Evolutionary conservation across 2,329 filamentous ascomycete species (phyloP), one percentile per base, ranked within the genome.

Genomic region (Huntiella moniliformis): DNA sequence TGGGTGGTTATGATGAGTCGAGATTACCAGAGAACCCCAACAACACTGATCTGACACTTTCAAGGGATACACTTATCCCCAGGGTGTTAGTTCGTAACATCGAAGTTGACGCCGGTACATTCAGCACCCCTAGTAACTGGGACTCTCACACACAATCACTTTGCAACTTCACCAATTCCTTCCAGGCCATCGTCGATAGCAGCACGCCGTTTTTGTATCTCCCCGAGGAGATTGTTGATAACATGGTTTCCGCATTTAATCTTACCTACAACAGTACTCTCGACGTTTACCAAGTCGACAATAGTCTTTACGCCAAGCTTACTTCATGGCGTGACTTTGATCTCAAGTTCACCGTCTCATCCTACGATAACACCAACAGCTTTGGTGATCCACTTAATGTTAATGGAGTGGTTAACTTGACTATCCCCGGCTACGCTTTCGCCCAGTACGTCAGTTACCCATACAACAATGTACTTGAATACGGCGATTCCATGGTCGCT

Each of bases 1-100:
- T 86, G 7, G 81, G 82, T 16, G 61, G 82, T 22, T 83, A 78
- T 55, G 81, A 85, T 56, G 58, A 65, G 10, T 68, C 71, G 38
- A 70, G 77, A 38, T 74, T 81, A 49, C 47, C 47, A 4, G 12
- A 40, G 3, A 62, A 72, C 31, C 61, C 67, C 1, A 80, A 84
- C 56, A 62, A 75, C 45, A 64, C 67, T 10, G 65, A 64, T 1
- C 84, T 84, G 57, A 67, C 62, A 40, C 57, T 77, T n/a, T 63
- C 67, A 34, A 62, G 73, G 38, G 62, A 65, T 12, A 64, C 68
- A 39, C 68, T 74, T 54, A 66, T 73, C 42, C 72, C 75, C 32
- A 65, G 71, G 42, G 68, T 77, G 50, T 60, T 77, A 13, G 66
- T 82, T 16, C 68, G 79, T n/a, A 71, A 68, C 16, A 68, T 76